These are phyloP conservation scores for Saccharomyces hybrid DNA, from an alignment of 1,139 yeast genomes.

Conservation along the genomic window DNA sequence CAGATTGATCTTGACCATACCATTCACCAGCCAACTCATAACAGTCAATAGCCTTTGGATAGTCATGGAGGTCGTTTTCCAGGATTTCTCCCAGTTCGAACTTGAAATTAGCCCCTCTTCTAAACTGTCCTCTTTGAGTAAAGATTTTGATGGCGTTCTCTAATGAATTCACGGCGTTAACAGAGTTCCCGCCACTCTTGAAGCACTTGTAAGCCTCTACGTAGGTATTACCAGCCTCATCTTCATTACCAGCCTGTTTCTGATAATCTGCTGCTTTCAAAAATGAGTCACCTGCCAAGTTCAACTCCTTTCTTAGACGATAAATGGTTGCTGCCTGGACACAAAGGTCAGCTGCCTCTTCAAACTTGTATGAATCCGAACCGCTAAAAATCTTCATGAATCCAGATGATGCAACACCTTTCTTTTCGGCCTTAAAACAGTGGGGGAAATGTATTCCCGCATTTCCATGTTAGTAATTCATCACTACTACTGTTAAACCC, in stretches of 20 bases:
- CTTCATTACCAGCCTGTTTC: slow-evolving; percentile 65
- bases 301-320: slow-evolving; percentile 61
- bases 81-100: slow-evolving; percentile 84
- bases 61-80: slow-evolving; percentile 65
- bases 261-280: slow-evolving; percentile 81
- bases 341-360: slow-evolving; percentile 88
- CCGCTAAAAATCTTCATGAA: slow-evolving; percentile 57
- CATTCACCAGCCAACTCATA: slow-evolving; percentile 96
- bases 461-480: slow-evolving; percentile 6
- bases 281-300: slow-evolving; percentile 77
- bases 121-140: slow-evolving; percentile 85
- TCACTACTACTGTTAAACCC: too few relatives aligned
- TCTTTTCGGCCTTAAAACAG: slow-evolving; percentile 53
- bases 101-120: slow-evolving; percentile 92
- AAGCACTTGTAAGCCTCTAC: slow-evolving; percentile 90
- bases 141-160: slow-evolving; percentile 74
- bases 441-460: neutral
- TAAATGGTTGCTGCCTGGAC: slow-evolving; percentile 86
- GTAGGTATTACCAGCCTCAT: slow-evolving; percentile 85
- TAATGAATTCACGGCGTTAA: slow-evolving; percentile 71
- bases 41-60: slow-evolving; percentile 59
- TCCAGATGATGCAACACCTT: slow-evolving; percentile 63
- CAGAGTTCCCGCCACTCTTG: slow-evolving; percentile 60
- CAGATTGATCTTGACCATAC: slow-evolving; percentile 90
- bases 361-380: slow-evolving; percentile 58